These are phyloP conservation scores for Suillus cothurnatus DNA, from an alignment of 768 basidiomycete species.

Conservation along the genomic window DNA sequence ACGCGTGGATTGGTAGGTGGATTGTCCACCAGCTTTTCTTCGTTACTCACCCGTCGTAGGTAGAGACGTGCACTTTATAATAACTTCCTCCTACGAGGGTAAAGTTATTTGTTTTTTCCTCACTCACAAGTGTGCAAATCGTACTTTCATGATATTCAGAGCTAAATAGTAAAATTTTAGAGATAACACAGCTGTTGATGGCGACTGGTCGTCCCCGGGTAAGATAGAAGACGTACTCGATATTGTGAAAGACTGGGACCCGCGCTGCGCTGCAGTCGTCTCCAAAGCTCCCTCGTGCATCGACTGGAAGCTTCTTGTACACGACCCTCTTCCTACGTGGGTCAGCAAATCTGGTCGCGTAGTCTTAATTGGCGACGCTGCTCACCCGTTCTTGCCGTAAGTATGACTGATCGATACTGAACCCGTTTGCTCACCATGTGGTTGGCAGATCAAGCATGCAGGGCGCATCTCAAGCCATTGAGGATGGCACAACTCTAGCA, in stretches of 20 bases:
- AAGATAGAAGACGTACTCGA: constrained; percentile 25
- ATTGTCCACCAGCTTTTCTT: background rate
- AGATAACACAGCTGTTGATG: constrained; percentile 22
- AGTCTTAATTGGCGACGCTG: constrained; percentile 30
- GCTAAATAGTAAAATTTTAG: constrained; percentile 7
- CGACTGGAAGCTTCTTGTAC: constrained; percentile 44
- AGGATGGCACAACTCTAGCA: constrained; percentile 41
- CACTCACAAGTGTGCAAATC: constrained; percentile 20
- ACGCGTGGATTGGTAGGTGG: constrained; percentile 23
- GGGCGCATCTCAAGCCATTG: constrained; percentile 44
- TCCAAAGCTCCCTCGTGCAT: constrained; percentile 29
- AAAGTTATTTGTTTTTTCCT: constrained; percentile 22
- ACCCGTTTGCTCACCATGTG: background rate
- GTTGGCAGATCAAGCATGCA: constrained; percentile 23
- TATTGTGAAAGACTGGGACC: constrained; percentile 27
- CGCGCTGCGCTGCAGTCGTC: constrained; percentile 25
- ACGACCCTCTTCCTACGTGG: constrained; percentile 41
- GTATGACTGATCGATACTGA: background rate
- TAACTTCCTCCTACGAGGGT: constrained; percentile 19
- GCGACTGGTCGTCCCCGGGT: constrained; percentile 23
- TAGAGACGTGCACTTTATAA: constrained; percentile 24
- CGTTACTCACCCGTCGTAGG: constrained; percentile 6
- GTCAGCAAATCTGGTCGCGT: constrained; percentile 28
- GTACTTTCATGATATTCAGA: background rate
- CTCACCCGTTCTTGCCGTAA: constrained; percentile 34